Evolutionary conservation across 164 flowering plant genomes (phyloP), one percentile per base, ranked within the genome.

Genomic region (Stephania japonica): DNA sequence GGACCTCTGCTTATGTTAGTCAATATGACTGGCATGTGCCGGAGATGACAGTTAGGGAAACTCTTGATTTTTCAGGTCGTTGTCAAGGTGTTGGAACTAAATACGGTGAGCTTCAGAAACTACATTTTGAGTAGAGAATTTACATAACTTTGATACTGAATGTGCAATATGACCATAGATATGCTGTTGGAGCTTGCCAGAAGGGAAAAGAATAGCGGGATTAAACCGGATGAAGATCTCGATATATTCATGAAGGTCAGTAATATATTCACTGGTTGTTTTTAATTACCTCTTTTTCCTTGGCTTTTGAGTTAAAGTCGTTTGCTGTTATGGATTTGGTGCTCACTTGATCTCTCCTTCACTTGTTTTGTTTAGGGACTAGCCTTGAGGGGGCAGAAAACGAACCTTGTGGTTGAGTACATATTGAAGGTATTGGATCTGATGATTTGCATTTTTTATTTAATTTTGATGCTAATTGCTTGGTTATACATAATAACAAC

Each of bases 21-120:
- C 98, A 95, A 80, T 86, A 90, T 70, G 99, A 95, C 72, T 85
- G 88, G 85, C 96, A 92, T 82, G 82, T 87, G 67, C 88, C 94
- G 23, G 99, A 95, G 88, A 90, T 95, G 94, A 95, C 99, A 63
- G 98, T 95, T 10, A 83, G 97, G 76, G 98, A 95, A 80, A 89
- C 89, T 68, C 90, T 95, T 69, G 92, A 90, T 68, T 89, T 92
- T 78, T 84, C 98, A 8, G 98, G 96, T 38, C 83, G 85, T 18
- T 91, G 98, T 80, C 99, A 92, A 82, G 99, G 99, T 56, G 89
- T 86, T 80, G 99, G 99, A 76, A 86, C 80, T 74, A 91, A 90
- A 82, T 86, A 89, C 72, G 97, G 98, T 92, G 79, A 81, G 83
- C 68, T 47, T 66, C 49, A 44, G 16, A 67, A 53, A 68, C 41